These are phyloP conservation scores for Cystobasidium sp. DNA, from an alignment of 1,284 basidiomycete genomes.

Conservation along the genomic window DNA sequence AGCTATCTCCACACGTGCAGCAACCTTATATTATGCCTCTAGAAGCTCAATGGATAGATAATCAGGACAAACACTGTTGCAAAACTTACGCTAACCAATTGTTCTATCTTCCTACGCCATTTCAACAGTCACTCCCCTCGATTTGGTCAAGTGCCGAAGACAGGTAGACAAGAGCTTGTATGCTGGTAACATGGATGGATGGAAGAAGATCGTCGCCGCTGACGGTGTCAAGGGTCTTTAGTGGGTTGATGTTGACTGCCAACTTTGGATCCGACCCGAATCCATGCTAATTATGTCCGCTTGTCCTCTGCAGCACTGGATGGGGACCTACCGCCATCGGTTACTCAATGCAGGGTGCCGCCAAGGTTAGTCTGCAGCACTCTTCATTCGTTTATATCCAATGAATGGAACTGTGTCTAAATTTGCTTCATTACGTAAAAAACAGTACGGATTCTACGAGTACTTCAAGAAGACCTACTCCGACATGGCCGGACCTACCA, in stretches of 20 bases:
- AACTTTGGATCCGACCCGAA: neutral
- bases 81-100: neutral
- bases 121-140: constrained; percentile 53
- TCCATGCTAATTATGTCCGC: neutral
- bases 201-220: constrained; percentile 54
- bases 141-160: constrained; percentile 56
- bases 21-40: no score
- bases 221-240: constrained; percentile 54
- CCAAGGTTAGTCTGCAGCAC: no score
- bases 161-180: constrained; percentile 56
- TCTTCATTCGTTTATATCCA: no score
- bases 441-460: constrained; percentile 55
- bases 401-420: no score
- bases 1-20: no score
- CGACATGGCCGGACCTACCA: constrained; percentile 54
- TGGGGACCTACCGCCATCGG: constrained; percentile 54
- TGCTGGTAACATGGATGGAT: constrained; percentile 55
- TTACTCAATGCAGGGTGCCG: constrained; percentile 55
- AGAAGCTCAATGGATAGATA: no score
- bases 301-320: constrained; percentile 50
- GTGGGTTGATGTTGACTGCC: constrained; percentile 31
- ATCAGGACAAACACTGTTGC: neutral
- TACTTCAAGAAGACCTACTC: constrained; percentile 53
- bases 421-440: no score
- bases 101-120: neutral